Conservation (phyloP, 2,329 filamentous ascomycete genomes). For the Epichloe brachyelytri region DNA sequence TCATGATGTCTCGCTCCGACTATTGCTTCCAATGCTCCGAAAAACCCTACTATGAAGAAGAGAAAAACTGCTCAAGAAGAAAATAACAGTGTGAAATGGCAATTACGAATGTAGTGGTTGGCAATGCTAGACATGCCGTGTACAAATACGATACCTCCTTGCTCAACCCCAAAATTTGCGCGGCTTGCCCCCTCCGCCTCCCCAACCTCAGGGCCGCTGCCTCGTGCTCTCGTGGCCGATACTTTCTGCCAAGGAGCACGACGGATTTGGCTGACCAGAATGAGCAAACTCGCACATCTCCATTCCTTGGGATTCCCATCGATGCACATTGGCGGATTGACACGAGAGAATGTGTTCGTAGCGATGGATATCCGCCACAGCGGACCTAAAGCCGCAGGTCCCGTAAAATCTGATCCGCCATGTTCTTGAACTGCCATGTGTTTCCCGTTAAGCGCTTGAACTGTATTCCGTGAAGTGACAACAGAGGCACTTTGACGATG, state of each 20-base stretch:
- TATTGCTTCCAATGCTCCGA: constrained; percentile 3
- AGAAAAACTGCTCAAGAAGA: neutral
- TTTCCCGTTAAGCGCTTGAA: constrained; percentile 95
- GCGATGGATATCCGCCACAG: neutral
- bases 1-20: neutral
- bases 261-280: neutral
- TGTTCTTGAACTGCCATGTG: constrained; percentile 97
- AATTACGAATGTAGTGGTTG: neutral
- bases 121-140: constrained; percentile 11
- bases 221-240: neutral
- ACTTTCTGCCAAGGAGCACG: neutral
- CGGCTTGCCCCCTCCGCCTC: neutral
- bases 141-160: constrained; percentile 8
- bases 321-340: neutral
- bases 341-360: neutral
- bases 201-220: neutral
- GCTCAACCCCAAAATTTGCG: neutral
- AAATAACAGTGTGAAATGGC: neutral
- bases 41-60: neutral
- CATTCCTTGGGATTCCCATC: neutral
- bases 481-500: constrained; percentile 90
- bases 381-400: constrained; percentile 63
- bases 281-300: neutral
- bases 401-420: constrained; percentile 89
- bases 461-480: constrained; percentile 88